phyloP scores from a whole-genome alignment of 352 stramenopile species.

The Pythium pyrilobum region DNA sequence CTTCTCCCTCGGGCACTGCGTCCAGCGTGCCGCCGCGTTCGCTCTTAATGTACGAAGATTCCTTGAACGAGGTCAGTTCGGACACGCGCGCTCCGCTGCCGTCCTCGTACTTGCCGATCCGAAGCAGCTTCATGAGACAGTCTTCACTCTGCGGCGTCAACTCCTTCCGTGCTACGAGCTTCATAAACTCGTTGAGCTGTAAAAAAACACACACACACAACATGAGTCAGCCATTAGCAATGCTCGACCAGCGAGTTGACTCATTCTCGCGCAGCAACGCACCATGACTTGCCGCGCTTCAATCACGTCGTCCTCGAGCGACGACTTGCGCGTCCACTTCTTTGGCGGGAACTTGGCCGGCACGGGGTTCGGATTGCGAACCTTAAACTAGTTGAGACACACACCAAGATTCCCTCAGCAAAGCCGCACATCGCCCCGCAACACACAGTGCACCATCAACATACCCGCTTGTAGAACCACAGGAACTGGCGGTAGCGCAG shows the following conservation, averaged over 20 bases:
- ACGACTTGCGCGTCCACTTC: conserved; percentile 47
- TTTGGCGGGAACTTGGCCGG: conserved; percentile 40
- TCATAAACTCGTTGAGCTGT: conserved; percentile 73
- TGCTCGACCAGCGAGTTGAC: too few relatives aligned
- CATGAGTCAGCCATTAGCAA: not conserved
- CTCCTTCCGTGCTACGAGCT: conserved; percentile 34
- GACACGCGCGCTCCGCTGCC: conserved; percentile 20
- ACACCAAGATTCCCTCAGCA: not conserved
- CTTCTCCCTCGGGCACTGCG: conserved; percentile 12
- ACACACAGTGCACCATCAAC: too few relatives aligned
- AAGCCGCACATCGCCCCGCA: too few relatives aligned
- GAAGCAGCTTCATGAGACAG: conserved; percentile 48
- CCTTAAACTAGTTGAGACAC: conserved; percentile 22
- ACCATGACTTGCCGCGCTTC: conserved; percentile 68
- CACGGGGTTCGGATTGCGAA: conserved; percentile 19
- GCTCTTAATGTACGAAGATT: conserved; percentile 11
- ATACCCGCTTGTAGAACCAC: conserved; percentile 30
- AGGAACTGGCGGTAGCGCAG: conserved; percentile 65
- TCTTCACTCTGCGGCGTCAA: conserved; percentile 40
- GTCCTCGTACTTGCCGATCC: conserved; percentile 49
- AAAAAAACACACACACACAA: not conserved
- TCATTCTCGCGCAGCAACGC: conserved; percentile 9
- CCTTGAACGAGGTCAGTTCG: conserved; percentile 3
- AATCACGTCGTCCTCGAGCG: conserved; percentile 48
- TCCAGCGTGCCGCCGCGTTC: conserved; percentile 17